A percentile compares a stretch with the other conserved stretches of the same genome.
These are phyloP conservation scores for Lodderomyces elongisporus DNA, from an alignment of 1,139 yeast species.

Conservation along the genomic window DNA sequence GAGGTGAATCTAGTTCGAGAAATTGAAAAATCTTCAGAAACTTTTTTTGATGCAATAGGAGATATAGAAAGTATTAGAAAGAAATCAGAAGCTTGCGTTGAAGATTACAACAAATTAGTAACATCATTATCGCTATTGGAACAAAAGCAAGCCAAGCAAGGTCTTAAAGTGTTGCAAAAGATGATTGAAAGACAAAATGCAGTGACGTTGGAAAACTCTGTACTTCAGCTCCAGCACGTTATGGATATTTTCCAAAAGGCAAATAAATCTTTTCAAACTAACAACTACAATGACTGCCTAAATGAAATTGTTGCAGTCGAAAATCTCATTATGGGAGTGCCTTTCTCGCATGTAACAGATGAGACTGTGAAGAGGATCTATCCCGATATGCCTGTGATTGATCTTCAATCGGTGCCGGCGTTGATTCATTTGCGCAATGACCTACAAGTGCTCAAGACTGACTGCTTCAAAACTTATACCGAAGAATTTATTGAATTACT, in stretches of 20 bases:
- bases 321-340: slow-evolving; percentile 50
- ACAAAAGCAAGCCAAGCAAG: slow-evolving; percentile 46
- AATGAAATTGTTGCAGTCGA: slow-evolving; percentile 56
- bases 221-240: slow-evolving; percentile 58
- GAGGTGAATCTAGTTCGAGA: slow-evolving; percentile 78
- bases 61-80: slow-evolving; percentile 63
- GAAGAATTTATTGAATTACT: slow-evolving; percentile 51
- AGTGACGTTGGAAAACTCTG: slow-evolving; percentile 55
- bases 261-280: slow-evolving; percentile 39
- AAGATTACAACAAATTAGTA: slow-evolving; percentile 43
- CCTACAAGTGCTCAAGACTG: slow-evolving; percentile 44
- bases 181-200: slow-evolving; percentile 56
- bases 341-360: slow-evolving; percentile 19
- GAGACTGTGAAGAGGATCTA: slow-evolving; percentile 23
- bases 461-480: slow-evolving; percentile 67
- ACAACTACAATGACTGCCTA: slow-evolving; percentile 39
- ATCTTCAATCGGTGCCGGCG: slow-evolving; percentile 56
- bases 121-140: slow-evolving; percentile 41
- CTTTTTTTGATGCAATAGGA: slow-evolving; percentile 79
- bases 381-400: slow-evolving; percentile 43
- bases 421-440: slow-evolving; percentile 50
- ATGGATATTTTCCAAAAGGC: slow-evolving; percentile 50
- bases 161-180: slow-evolving; percentile 48
- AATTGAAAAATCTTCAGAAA: slow-evolving; percentile 76
- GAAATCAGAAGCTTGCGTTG: slow-evolving; percentile 51